Conservation (phyloP, 768 basidiomycete genomes). For the Rhizopogon rudus region DNA sequence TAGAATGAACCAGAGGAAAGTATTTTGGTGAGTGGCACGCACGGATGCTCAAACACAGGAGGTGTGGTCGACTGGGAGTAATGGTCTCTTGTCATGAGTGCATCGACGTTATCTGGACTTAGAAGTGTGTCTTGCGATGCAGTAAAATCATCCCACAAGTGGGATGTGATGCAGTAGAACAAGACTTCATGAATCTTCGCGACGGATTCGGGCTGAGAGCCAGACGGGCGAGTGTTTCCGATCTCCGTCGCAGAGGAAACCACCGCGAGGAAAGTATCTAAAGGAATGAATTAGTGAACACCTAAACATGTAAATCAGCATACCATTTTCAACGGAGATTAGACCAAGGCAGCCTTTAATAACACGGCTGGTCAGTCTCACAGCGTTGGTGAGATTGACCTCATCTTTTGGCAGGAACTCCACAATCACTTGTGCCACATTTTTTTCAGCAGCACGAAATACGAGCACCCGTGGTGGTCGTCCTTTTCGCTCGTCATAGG, state of each 20-base stretch:
- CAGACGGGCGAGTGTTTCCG: conserved; percentile 63
- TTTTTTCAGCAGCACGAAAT: conserved; percentile 58
- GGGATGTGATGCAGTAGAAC: conserved; percentile 83
- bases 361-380: conserved; percentile 64
- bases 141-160: conserved; percentile 77
- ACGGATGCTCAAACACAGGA: conserved; percentile 84
- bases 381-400: conserved; percentile 59
- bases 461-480: conserved; percentile 60
- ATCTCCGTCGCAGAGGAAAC: conserved; percentile 73
- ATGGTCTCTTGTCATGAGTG: conserved; percentile 38
- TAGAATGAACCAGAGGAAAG: conserved; percentile 92
- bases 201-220: conserved; percentile 56
- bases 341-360: conserved; percentile 85
- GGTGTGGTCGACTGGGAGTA: conserved; percentile 36
- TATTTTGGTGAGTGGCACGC: conserved; percentile 84
- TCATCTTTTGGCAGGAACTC: conserved; percentile 77
- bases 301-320: conserved; percentile 13
- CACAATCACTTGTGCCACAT: conserved; percentile 67
- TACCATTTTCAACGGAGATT: conserved; percentile 68
- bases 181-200: conserved; percentile 83
- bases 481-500: conserved; percentile 59
- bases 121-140: conserved; percentile 46
- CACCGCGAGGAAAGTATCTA: conserved; percentile 84
- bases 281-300: neutral
- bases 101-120: conserved; percentile 54